Base-by-base conservation (phyloP, 768 basidiomycete genomes). In the Udeniomyces megalosporus region DNA sequence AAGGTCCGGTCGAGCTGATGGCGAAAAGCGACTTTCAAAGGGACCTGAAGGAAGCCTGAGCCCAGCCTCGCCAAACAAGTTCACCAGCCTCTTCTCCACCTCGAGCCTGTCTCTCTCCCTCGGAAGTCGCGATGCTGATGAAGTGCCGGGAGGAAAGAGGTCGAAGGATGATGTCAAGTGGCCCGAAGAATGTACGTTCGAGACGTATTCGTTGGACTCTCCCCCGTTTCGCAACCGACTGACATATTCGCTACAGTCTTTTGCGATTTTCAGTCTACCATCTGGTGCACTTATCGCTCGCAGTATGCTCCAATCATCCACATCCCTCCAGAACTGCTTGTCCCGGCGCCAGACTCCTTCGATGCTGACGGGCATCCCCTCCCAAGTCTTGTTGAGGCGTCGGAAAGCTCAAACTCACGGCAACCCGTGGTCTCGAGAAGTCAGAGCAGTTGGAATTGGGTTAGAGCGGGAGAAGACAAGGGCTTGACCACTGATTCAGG, bases 251-350 rank as follows among this genome's bases (percentile, higher is more conserved):
- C 22, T 10, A 6, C 80, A 38, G 95, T 95, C 71, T 90, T 91
- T 69, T 77, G 80, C 14, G 92, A 96, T 74, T 96, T 93, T 72
- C 83, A 83, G 0, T 87, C 87, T 0, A 78, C 85, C 6, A 78
- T 95, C 55, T 95, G 89, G 85, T 79, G 92, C 48, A 93, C 91
- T 0, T 97, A 97, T 74, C 86, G 92, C 26, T 83, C 83, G 1
- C 84, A 89, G 45, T 93, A 92, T 66, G 72, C 81, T 0, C 84
- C 88, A 2, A 91, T 97, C 68, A 77, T 68, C 15, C 66, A 70
- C 2, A 51, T 75, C 2, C 68, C 73, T 1, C 66, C 56, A 6
- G 44, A 58, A 22, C 64, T 68, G 4, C 68, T 75, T 45, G 60
- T 71, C 10, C 70, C 72, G 0, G 62, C 68, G 0, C 67, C 71